Evolutionary conservation across 2,329 filamentous ascomycete genomes (phyloP).

Genomic region (Aspergillus sp.): DNA sequence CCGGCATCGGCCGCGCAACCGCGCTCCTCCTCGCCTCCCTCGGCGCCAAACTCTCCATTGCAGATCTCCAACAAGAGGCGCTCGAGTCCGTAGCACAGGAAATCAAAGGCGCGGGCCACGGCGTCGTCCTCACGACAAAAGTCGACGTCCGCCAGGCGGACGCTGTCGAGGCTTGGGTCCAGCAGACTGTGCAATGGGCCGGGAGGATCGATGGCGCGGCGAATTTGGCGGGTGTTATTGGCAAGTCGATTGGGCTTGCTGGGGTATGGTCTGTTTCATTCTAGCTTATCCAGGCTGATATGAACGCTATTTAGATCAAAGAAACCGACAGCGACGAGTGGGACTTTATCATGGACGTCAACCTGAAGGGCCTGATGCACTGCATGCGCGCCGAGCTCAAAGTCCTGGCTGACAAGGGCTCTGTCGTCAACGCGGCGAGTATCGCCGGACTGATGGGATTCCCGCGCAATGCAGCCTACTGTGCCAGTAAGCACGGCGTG

Average conservation of each 20-base stretch:
- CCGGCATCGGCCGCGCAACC: not conserved
- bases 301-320: not conserved
- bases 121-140: not conserved
- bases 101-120: not conserved
- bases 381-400: not conserved
- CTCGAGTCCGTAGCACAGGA: not conserved
- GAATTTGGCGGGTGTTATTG: constrained; percentile 3
- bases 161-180: constrained; percentile 4
- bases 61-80: not conserved
- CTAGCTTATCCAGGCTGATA: too few species aligned
- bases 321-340: not conserved
- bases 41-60: constrained; percentile 4
- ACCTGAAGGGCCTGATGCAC: constrained; percentile 5
- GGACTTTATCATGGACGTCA: constrained; percentile 8
- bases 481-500: constrained; percentile 5
- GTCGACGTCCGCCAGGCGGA: constrained; percentile 2
- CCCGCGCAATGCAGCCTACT: not conserved
- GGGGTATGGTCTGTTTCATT: too few species aligned
- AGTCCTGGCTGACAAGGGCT: not conserved
- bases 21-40: not conserved
- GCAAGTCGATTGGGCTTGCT: not conserved
- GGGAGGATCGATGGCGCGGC: constrained; percentile 5
- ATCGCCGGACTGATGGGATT: not conserved
- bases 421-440: constrained; percentile 7
- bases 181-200: not conserved